Percentiles rank a stretch among this genome's conserved stretches.
phyloP scores from a whole-genome alignment of 2,329 filamentous ascomycete species.

The Pestalotiopsis sp. region DNA sequence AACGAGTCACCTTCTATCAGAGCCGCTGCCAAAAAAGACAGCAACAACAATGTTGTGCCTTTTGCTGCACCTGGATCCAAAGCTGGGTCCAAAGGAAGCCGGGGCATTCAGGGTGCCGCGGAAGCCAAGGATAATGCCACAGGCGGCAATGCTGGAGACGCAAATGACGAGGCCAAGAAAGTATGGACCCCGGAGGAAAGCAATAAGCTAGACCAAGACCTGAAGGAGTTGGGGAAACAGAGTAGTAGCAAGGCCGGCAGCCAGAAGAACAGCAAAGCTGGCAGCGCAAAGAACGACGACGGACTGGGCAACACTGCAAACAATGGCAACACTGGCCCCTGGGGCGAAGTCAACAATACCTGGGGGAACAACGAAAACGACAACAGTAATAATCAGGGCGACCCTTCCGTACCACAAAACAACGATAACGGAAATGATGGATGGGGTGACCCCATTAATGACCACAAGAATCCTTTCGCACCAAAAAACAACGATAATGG shows the following conservation, averaged over 20 bases:
- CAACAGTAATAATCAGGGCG: constrained; percentile 10
- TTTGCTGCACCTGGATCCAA: not conserved
- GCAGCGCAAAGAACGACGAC: constrained; percentile 12
- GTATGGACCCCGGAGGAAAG: not conserved
- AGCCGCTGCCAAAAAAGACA: constrained; percentile 4
- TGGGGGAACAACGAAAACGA: constrained; percentile 9
- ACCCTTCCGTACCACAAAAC: too few species aligned
- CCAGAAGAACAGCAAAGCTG: constrained; percentile 2
- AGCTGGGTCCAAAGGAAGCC: constrained; percentile 3
- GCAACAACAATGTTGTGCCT: constrained; percentile 9
- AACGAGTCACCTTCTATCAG: constrained; percentile 7
- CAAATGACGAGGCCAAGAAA: not conserved
- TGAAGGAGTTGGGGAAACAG: not conserved
- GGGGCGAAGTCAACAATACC: constrained; percentile 13
- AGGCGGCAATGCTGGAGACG: not conserved
- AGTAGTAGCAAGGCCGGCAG: not conserved
- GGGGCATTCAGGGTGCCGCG: constrained; percentile 12
- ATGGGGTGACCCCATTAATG: not conserved
- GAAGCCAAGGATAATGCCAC: not conserved
- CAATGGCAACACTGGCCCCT: constrained; percentile 3
- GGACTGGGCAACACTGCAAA: constrained; percentile 4
- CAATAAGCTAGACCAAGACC: not conserved
- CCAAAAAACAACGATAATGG: constrained; percentile 12
- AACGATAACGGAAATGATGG: not conserved
- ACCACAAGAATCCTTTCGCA: not conserved